Base-by-base conservation (phyloP, 495 filamentous ascomycete genomes). In the Annulohypoxylon stygium region DNA sequence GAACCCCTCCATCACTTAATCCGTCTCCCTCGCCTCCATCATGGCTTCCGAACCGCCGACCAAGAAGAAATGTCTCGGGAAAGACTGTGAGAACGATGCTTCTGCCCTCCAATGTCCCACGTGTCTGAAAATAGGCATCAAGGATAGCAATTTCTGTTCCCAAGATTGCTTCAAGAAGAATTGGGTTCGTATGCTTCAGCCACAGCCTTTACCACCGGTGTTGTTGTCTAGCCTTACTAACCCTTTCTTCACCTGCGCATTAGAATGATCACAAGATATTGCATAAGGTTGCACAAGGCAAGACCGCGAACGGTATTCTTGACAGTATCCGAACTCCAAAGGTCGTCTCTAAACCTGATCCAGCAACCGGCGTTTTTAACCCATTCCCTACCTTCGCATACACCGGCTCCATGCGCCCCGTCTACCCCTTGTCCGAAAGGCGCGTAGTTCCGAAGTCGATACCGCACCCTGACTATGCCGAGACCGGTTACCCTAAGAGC, bases 151-250 rank as follows among this genome's bases (percentile, higher is more conserved):
- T 81, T 99, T 98, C 86, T 99, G 96, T 85, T 94, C 94, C 10
- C 97, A 99, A 79, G 97, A 98, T 76, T 99, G 96, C 87, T 99
- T 99, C 84, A 98, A 97, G 86, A 89, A 89, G 78, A 98, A 93
- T 84, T 99, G 96, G 96, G 96, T 98, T 88, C 78, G 91, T 76
- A 59, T 41, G 51, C 36, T 73, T 69, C 57, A 50, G 47, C 45
- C 59, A 59, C 55, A 14, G 8, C 50, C 14, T 12, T 34, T 41
- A 37, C 25, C 39, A 39, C 16, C 4, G 3, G 7, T 36, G 18
- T 43, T 36, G 36, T 0, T 43, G 30, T 33, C 18, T 60, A 43
- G 10, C 14, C 14, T 64, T 61, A 47, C 75, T 77, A 30, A 77
- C 66, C 4, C 10, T 4, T 11, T 3, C 25, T 25, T 33, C 33